Percentiles rank a stretch among this genome's conserved stretches.
phyloP scores from a whole-genome alignment of 345 rosid species.

The Dovyalis caffra region DNA sequence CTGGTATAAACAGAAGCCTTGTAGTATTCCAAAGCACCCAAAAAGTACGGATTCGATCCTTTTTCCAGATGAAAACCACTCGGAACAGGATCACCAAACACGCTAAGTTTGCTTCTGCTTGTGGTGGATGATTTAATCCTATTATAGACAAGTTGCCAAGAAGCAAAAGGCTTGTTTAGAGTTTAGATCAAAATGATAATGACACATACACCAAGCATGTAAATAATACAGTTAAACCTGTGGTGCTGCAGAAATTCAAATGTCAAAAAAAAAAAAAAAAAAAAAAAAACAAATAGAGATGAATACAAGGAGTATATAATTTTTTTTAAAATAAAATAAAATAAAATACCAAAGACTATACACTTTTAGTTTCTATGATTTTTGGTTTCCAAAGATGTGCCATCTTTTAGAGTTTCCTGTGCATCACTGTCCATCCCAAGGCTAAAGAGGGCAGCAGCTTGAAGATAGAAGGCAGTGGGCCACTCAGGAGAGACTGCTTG shows the following conservation, averaged over 20 bases:
- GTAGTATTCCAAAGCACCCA: not conserved
- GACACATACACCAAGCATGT: not conserved
- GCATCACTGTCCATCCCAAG: constrained; percentile 89
- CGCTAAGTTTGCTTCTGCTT: not conserved
- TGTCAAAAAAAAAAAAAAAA: too few relatives aligned
- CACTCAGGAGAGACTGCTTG: constrained; percentile 78
- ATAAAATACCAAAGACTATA: constrained; percentile 23
- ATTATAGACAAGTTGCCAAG: not conserved
- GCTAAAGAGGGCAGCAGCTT: constrained; percentile 74
- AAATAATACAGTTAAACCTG: constrained; percentile 19
- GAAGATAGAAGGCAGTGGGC: constrained; percentile 80
- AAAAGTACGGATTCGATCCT: not conserved
- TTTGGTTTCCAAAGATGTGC: constrained; percentile 69
- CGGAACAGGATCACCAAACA: not conserved
- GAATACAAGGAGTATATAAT: constrained; percentile 23
- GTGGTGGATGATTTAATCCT: not conserved
- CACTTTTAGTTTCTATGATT: constrained; percentile 56
- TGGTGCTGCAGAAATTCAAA: constrained; percentile 32
- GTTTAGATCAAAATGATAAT: not conserved
- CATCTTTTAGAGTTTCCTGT: constrained; percentile 75
- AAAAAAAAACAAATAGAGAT: constrained; percentile 7
- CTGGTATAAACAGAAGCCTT: too few relatives aligned
- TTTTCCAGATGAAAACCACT: not conserved
- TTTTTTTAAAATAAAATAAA: not conserved
- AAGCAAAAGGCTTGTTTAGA: not conserved